Evolutionary conservation across 495 filamentous ascomycete genomes (phyloP), one percentile per base, ranked within the genome.

Genomic region (Chaetomium cochliodes): DNA sequence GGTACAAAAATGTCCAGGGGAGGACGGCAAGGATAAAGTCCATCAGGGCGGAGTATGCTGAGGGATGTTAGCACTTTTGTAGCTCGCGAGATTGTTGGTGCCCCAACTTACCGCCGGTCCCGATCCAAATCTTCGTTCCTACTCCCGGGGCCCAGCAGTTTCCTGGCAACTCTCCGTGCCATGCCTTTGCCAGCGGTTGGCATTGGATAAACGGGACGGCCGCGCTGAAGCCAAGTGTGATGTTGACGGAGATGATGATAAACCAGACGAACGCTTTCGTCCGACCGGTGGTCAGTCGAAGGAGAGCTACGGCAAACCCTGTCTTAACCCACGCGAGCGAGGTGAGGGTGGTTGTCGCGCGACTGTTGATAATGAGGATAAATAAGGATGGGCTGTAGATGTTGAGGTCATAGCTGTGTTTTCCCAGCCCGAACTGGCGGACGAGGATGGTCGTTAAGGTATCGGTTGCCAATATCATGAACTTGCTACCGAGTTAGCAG

Each of bases 201-300:
- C 78, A 80, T 18, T 68, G 65, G 0, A 78, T 47, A 60, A 72
- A 81, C 3, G 63, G 68, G 46, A 79, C 71, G 9, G 76, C 69
- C n/a, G 73, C 74, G 49, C 65, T 73, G n/a, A 78, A 49, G 23
- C 67, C 72, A 26, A 73, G 68, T 58, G 70, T 53, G 11, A 76
- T 37, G 65, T 80, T 80, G 37, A 81, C 68, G 47, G 55, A 68
- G 13, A 70, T 47, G 49, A 75, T 76, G 52, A 77, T 60, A 56
- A 75, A 61, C 73, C 69, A 69, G n/a, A 71, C 6, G 28, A 58
- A 52, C 20, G 16, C 30, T 26, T 52, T 65, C 15, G 64, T 53
- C 61, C 53, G 60, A 5, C 62, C 62, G 4, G 62, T 28, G 2
- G 58, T 63, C 11, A 72, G 51, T 1, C 67, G 54, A 3, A 72